Evolutionary conservation across 192 early-diverging fungal genomes (phyloP), one percentile per base, ranked within the genome.

Genomic region (Backusella tuberculispora): DNA sequence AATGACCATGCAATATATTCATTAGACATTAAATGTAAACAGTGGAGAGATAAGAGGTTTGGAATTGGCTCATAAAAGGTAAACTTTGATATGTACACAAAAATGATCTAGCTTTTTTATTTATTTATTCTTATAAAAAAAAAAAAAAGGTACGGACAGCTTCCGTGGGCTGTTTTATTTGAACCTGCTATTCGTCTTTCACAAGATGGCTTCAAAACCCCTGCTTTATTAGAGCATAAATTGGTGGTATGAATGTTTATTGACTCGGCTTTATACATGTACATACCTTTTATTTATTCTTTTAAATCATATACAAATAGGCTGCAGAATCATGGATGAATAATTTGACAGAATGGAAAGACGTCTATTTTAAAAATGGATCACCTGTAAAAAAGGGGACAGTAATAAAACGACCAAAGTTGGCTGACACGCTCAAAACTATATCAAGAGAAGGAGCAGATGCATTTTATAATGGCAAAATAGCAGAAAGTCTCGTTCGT

Each of bases 11-110:
- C 60, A 15, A 8, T 21, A 80, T 24, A 46, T 60, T 60, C 56
- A 41, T n/a, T 48, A 29, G 17, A 7, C 24, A 41, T 3, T 7
- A 46, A 60, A 63, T 72, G 42, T 19, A 24, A 76, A 53, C 50
- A 88, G 88, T 4, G 97, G 97, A 7, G 97, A 98, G 76, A 83
- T 98, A 29, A 88, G 91, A 6, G 97, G 97, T 29, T 88, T 95
- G 46, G 90, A 93, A 68, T 77, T 82, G 24, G 95, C 95, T 0
- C 94, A 97, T 74, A 82, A 84, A 63, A 83, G 77, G 81, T 91
- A 81, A 45, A 83, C 21, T 9, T 21, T 1, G n/a, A 37, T 19
- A 38, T 38, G 21, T 1, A 8, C 29, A 12, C 26, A 3, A 15
- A 21, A 24, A 29, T 19, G 45, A 38, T 6, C 26, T 76, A 7